Base-by-base conservation (phyloP, 2,329 filamentous ascomycete genomes). In the Oidium heveae region DNA sequence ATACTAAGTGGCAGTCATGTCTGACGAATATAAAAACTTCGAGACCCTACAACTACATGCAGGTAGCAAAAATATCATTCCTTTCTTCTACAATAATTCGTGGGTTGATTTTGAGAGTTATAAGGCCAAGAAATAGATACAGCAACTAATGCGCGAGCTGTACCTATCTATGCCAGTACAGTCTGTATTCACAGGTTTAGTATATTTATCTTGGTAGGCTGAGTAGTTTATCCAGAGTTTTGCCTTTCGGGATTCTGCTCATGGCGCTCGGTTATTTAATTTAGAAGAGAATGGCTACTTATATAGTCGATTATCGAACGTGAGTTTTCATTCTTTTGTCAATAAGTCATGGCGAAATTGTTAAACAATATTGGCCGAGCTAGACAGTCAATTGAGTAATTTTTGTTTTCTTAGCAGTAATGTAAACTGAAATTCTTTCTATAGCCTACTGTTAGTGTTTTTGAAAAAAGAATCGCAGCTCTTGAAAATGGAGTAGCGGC, bases 201-300 rank as follows among this genome's bases (percentile, higher is more conserved):
- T 10, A 32, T 44, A 32, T 28, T 5, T 16, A 33, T 5, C 20
- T 49, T 24, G 4, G 4, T 55, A 54, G 44, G 58, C 62, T 54
- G 60, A 59, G 54, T 44, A 52, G n/a, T n/a, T 34, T 9, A 36
- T 52, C 54, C 60, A 87, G 83, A 94, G 86, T 64, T 98, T 74
- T 69, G 79, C 79, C 54, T 98, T 98, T 77, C 83, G 96, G 77
- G 86, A 96, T 72, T 94, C 86, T 53, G 89, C 87, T 52, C 91
- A 96, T 65, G 91, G 86, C 58, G 91, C 91, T 55, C 81, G 87
- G 67, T 81, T 98, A 44, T 98, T 98, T 66, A 85, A 86, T 66
- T 84, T 98, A 68, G 93, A 96, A 72, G 87, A 96, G 70, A 84
- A 86, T 63, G 91, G 63, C 24, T 96, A 96, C 71, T 94, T 96